These are phyloP conservation scores for Podaxis sp. DNA, from an alignment of 768 basidiomycete species.

Conservation along the genomic window DNA sequence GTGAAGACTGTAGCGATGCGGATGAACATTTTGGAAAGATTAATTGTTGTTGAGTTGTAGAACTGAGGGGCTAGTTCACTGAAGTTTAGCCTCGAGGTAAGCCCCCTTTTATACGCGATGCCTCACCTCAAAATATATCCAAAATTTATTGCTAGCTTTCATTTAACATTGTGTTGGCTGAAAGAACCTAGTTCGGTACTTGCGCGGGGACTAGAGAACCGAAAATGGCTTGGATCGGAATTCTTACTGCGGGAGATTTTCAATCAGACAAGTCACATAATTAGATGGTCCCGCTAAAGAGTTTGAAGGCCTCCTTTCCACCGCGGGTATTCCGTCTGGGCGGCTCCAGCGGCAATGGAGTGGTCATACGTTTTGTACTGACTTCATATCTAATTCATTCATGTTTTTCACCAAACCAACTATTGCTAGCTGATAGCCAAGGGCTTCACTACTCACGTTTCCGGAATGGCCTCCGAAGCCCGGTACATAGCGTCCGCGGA, in stretches of 20 bases:
- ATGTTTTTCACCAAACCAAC: background rate
- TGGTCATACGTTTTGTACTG: background rate
- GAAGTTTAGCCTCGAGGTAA: background rate
- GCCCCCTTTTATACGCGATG: background rate
- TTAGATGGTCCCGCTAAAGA: background rate
- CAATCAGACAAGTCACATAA: background rate
- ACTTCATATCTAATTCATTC: background rate
- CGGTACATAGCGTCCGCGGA: too few relatives aligned
- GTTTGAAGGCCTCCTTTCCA: background rate
- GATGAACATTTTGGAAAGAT: slow-evolving; percentile 21
- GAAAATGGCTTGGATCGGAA: background rate
- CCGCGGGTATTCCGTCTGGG: background rate
- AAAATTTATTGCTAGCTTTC: background rate
- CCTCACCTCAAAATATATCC: background rate
- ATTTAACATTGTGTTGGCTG: background rate
- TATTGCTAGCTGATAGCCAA: too few relatives aligned
- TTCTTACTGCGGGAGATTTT: background rate
- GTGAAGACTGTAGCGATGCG: slow-evolving; percentile 17
- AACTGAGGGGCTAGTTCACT: background rate
- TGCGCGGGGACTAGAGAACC: background rate
- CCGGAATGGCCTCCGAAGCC: too few relatives aligned
- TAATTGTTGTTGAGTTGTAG: slow-evolving; percentile 11
- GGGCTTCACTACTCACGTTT: too few relatives aligned
- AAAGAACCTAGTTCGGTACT: background rate
- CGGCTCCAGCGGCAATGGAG: background rate